phyloP scores from a whole-genome alignment of 768 basidiomycete genomes.

The Suillus ampliporus region DNA sequence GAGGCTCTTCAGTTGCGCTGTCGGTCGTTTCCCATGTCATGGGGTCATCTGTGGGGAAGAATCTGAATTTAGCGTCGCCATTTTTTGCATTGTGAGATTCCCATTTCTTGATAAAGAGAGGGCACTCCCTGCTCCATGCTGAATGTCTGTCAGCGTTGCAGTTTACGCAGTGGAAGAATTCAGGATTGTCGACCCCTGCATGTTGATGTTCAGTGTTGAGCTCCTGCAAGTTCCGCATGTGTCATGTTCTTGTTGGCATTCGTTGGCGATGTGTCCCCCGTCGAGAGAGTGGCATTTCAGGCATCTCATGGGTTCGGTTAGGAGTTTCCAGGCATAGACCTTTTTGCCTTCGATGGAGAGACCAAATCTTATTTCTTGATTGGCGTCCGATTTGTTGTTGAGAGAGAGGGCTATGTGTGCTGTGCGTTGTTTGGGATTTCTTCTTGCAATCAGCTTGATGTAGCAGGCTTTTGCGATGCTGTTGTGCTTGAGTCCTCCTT shows the following conservation, averaged over 20 bases:
- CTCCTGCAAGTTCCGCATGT: slow-evolving; percentile 7
- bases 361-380: slow-evolving; percentile 26
- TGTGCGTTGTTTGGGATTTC: slow-evolving; percentile 20
- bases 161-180: not conserved
- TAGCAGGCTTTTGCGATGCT: slow-evolving; percentile 24
- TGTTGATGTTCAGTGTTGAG: not conserved
- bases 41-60: not conserved
- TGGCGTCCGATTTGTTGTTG: slow-evolving; percentile 28
- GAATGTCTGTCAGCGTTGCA: slow-evolving; percentile 6
- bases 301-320: slow-evolving; percentile 5
- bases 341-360: slow-evolving; percentile 22
- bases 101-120: not conserved
- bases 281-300: slow-evolving; percentile 2
- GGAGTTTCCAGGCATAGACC: slow-evolving; percentile 18
- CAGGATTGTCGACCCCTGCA: not conserved
- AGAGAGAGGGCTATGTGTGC: slow-evolving; percentile 34
- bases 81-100: not conserved
- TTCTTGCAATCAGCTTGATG: slow-evolving; percentile 32
- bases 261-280: slow-evolving; percentile 8
- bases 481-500: slow-evolving; percentile 11
- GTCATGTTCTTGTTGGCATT: slow-evolving; percentile 6
- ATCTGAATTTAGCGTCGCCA: not conserved
- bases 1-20: too few species aligned
- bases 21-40: not conserved
- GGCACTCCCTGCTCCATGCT: slow-evolving; percentile 16